Conservation (phyloP, 495 filamentous ascomycete genomes). For the Trichodelitschia bisporula region DNA sequence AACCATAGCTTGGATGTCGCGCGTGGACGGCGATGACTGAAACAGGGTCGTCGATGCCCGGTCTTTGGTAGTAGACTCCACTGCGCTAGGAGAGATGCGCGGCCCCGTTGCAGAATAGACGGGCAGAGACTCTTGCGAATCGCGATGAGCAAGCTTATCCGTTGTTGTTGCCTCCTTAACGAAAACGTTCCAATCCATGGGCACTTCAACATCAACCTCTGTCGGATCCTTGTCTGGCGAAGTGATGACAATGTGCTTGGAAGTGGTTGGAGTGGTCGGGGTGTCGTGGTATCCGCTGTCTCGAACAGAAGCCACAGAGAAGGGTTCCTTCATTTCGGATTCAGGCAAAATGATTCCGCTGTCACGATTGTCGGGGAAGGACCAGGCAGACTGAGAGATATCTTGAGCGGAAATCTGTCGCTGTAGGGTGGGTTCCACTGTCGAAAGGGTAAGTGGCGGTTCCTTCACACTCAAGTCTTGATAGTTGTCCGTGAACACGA, state of each 20-base stretch:
- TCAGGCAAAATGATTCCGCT: constrained; percentile 26
- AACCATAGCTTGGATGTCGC: too few species aligned
- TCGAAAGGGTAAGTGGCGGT: too few species aligned
- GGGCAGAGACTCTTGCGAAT: too few species aligned
- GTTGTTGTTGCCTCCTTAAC: too few species aligned
- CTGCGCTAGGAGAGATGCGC: too few species aligned
- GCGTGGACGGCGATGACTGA: constrained; percentile 24
- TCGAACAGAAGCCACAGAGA: constrained; percentile 9
- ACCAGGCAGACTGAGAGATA: constrained; percentile 10
- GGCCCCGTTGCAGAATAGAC: too few species aligned
- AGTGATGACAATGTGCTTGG: constrained; percentile 2
- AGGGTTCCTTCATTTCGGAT: constrained; percentile 12
- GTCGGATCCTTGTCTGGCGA: constrained; percentile 9
- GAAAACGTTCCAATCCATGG: constrained; percentile 6
- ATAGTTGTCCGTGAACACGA: too few species aligned
- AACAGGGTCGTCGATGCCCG: constrained; percentile 28
- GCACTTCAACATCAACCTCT: constrained; percentile 7
- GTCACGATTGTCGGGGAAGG: constrained; percentile 19
- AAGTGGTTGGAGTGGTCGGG: constrained; percentile 8
- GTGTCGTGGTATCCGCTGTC: constrained; percentile 22
- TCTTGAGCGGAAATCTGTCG: neutral
- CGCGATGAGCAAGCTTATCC: too few species aligned
- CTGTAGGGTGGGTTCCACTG: too few species aligned
- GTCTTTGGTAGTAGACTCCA: constrained; percentile 28
- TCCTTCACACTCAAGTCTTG: too few species aligned